Conservation (phyloP, 352 stramenopile species). For the Phytophthora foliorum region DNA sequence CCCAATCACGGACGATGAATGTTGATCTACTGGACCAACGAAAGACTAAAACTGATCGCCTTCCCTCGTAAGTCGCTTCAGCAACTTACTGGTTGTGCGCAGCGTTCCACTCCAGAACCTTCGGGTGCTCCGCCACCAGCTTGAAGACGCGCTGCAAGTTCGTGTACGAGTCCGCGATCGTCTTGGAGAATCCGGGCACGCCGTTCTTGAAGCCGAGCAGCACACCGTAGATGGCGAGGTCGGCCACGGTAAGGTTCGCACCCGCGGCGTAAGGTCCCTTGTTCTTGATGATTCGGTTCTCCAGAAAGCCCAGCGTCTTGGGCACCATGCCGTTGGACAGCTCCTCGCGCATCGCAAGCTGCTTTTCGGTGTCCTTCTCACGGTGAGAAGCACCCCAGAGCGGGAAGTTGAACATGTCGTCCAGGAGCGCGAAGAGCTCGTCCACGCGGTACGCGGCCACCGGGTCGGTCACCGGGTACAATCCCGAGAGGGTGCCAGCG, state of each 20-base stretch:
- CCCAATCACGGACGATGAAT: neutral
- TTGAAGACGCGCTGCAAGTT: slow-evolving; percentile 52
- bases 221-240: slow-evolving; percentile 59
- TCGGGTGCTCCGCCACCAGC: slow-evolving; percentile 51
- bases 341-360: slow-evolving; percentile 49
- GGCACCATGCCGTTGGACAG: slow-evolving; percentile 46
- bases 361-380: slow-evolving; percentile 46
- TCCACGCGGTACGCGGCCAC: slow-evolving; percentile 54
- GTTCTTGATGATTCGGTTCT: slow-evolving; percentile 57
- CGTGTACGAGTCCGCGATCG: slow-evolving; percentile 44
- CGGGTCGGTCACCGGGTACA: slow-evolving; percentile 55
- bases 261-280: slow-evolving; percentile 47
- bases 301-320: slow-evolving; percentile 50
- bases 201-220: slow-evolving; percentile 50
- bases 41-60: neutral
- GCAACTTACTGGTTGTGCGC: slow-evolving; percentile 38
- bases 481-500: slow-evolving; percentile 57
- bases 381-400: slow-evolving; percentile 32
- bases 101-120: slow-evolving; percentile 67
- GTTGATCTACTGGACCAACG: neutral
- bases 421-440: slow-evolving; percentile 48
- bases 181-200: slow-evolving; percentile 36
- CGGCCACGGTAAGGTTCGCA: slow-evolving; percentile 52
- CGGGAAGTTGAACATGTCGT: slow-evolving; percentile 54
- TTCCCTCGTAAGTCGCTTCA: neutral